Base-by-base conservation (phyloP, 495 filamentous ascomycete species). In the Trichocladium uniseriatum region DNA sequence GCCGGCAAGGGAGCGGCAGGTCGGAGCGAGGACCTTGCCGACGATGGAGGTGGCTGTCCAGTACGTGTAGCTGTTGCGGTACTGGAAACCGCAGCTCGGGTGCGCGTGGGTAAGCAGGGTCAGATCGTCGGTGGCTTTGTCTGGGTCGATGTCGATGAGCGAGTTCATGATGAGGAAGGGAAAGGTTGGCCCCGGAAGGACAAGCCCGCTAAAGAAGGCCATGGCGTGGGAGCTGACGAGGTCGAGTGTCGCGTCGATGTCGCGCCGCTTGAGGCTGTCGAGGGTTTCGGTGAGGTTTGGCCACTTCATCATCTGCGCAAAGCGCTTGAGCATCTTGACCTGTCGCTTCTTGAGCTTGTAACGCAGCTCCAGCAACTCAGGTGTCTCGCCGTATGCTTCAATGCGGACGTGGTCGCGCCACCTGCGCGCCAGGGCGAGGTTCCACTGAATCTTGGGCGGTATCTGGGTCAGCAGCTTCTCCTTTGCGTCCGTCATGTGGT, bases 11-110 rank as follows among this genome's bases (percentile, higher is more conserved):
- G 81, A 73, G 21, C 76, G 77, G 58, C 83, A 85, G 16, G 82
- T 83, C 47, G 83, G 85, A 3, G 83, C 86, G 6, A 95, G 79
- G 20, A 86, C 82, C 58, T 86, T 86, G 19, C 82, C 83, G 6
- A 86, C 79, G 50, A 87, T 82, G 53, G 71, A 83, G 32, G 73
- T 62, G 41, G 77, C 76, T 5, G 80, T 76, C 82, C 83, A 87
- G 69, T 86, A 87, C 2, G 83, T 85, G 60, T 76, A 74, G 56
- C 70, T 76, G 35, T 70, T 75, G 36, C 78, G 75, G 57, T 86
- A 86, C 60, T 87, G 83, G 64, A 87, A 86, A 16, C 83, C 83
- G 51, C 78, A 75, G 49, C 79, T 71, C 2, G 80, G 79, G 38
- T 78, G 70, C 55, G 78, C 70, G 56, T 83, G 75, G 16, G 74